Base-by-base conservation (phyloP, 306 rosid species). In the Ormosia semicastrata region DNA sequence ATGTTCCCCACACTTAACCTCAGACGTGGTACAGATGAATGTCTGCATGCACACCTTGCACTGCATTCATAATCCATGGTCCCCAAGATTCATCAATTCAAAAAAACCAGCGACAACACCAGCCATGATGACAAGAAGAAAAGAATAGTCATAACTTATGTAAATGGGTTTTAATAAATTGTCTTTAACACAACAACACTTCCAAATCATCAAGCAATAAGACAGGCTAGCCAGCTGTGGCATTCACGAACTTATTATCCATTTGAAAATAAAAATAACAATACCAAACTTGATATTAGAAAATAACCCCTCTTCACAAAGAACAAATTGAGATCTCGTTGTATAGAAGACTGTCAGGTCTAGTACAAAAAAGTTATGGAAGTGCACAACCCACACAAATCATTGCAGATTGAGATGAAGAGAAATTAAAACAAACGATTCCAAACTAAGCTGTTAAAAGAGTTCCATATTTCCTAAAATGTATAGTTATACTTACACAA, bases 11-110 rank as follows among this genome's bases (percentile, higher is more conserved):
- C 91, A 87, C 82, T 89, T 89, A 65, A 85, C 88, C 83, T 89
- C 89, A 66, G 90, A 68, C 50, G 93, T 87, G 59, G 91, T 89
- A 67, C 90, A 89, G 2, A 87, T 85, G 82, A 89, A 89, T 77
- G 90, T 89, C 56, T 87, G 88, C 93, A 89, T 85, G 81, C 93
- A 89, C 54, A 83, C 93, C 89, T 87, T 89, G 88, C 93, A 87
- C 88, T 89, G 90, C 84, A 78, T 66, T 56, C 76, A 47, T 52
- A 17, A 56, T 17, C 77, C 84, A 50, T 33, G 50, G 72, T 43
- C 73, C 43, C 44, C 67, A 53, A 13, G 5, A 68, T 54, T 56
- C 49, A 41, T 33, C 76, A 41, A 14, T 67, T 68, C 47, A n/a
- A 14, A 12, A 67, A 53, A 56, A 53, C 66, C 24, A 24, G 24